Evolutionary conservation across 2,329 filamentous ascomycete species (phyloP).

Genomic region (Moelleriella libera): DNA sequence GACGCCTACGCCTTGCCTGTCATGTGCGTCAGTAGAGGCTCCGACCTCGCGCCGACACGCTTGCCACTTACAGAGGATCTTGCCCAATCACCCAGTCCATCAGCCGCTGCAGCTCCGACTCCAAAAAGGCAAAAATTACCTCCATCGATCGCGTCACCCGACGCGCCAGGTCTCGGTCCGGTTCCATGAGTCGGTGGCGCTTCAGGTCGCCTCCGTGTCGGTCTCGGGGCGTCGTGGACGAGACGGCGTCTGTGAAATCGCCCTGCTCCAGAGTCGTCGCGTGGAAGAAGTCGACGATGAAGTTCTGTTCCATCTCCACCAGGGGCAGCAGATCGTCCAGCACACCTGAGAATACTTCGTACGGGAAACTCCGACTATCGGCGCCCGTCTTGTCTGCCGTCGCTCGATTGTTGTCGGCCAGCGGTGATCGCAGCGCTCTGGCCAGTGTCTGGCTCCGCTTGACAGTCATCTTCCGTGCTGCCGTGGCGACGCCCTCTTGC

Average conservation of each 20-base stretch:
- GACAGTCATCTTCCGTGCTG: constrained; percentile 81
- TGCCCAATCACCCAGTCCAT: constrained; percentile 71
- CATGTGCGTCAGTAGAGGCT: neutral
- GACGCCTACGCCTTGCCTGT: constrained; percentile 77
- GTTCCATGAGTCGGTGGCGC: constrained; percentile 67
- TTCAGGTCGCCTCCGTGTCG: constrained; percentile 61
- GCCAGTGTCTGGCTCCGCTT: constrained; percentile 84
- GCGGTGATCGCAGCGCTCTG: constrained; percentile 53
- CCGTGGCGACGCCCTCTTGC: constrained; percentile 59
- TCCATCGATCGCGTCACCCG: constrained; percentile 81
- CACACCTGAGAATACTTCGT: constrained; percentile 67
- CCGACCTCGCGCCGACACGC: neutral
- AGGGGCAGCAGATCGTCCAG: constrained; percentile 72
- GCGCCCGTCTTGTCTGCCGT: constrained; percentile 39
- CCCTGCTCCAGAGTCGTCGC: constrained; percentile 67
- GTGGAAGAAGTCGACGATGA: constrained; percentile 94
- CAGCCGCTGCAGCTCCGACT: constrained; percentile 61
- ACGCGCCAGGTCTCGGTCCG: constrained; percentile 74
- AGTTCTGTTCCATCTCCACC: constrained; percentile 90
- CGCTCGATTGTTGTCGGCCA: constrained; percentile 42
- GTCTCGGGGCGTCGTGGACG: constrained; percentile 47
- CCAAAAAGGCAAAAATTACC: constrained; percentile 71
- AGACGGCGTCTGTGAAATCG: constrained; percentile 75
- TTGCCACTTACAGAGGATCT: constrained; percentile 60
- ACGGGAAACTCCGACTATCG: constrained; percentile 56